phyloP scores from a whole-genome alignment of 352 stramenopile genomes.

The Elongisporangium prolatum region DNA sequence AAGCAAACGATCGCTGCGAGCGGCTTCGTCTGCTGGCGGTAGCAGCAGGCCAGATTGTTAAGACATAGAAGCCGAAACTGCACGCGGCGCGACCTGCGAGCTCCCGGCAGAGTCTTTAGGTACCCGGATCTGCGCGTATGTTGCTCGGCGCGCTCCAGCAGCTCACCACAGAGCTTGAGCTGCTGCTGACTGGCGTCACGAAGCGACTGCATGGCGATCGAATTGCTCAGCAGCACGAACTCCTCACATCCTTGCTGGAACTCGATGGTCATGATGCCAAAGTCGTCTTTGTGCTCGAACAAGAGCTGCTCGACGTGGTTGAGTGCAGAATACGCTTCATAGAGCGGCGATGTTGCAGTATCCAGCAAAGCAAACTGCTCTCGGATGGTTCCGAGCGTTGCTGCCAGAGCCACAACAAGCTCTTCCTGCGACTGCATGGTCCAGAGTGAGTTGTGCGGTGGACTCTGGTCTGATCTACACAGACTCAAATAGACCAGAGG shows the following conservation, averaged over 20 bases:
- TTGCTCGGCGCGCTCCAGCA: slow-evolving; percentile 44
- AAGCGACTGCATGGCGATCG: slow-evolving; percentile 43
- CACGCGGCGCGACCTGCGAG: slow-evolving; percentile 17
- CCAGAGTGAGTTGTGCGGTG: neutral
- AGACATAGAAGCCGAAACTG: slow-evolving; percentile 44
- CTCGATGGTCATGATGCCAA: slow-evolving; percentile 23
- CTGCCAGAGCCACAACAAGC: slow-evolving; percentile 39
- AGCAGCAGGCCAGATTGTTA: slow-evolving; percentile 67
- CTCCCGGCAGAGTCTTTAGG: slow-evolving; percentile 18
- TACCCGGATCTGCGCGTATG: slow-evolving; percentile 44
- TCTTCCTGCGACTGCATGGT: slow-evolving; percentile 16
- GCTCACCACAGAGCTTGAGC: slow-evolving; percentile 14
- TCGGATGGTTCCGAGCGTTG: slow-evolving; percentile 26
- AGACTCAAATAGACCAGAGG: neutral
- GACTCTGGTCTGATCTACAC: neutral
- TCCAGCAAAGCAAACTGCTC: slow-evolving; percentile 7
- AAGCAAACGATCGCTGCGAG: slow-evolving; percentile 35
- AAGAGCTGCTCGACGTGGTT: slow-evolving; percentile 33
- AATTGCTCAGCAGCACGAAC: slow-evolving; percentile 59
- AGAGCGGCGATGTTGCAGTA: slow-evolving; percentile 1
- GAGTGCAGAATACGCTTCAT: slow-evolving; percentile 18
- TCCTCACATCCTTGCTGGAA: slow-evolving; percentile 64
- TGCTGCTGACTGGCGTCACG: slow-evolving; percentile 9
- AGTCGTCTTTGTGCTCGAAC: slow-evolving; percentile 43
- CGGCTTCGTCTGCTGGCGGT: slow-evolving; percentile 36